phyloP scores from a whole-genome alignment of 2,329 filamentous ascomycete species.

The Leptographium radiaticola region DNA sequence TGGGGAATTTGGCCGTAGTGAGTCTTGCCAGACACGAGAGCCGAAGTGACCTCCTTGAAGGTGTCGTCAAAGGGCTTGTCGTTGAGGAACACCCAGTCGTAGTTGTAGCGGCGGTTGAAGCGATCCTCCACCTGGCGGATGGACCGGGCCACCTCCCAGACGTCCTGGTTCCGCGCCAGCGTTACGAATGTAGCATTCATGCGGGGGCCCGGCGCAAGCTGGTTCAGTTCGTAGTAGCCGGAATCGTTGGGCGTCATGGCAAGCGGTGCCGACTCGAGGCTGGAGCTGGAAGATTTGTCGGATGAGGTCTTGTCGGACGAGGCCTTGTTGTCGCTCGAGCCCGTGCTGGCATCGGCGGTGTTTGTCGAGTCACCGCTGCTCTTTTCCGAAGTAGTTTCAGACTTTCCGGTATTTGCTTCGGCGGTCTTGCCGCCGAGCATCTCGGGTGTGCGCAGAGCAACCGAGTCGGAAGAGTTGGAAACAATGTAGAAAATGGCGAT shows the following conservation, averaged over 20 bases:
- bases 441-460: constrained; percentile 16
- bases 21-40: constrained; percentile 84
- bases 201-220: constrained; percentile 51
- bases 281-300: constrained; percentile 7
- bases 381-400: background rate
- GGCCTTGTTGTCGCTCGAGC: background rate
- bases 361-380: background rate
- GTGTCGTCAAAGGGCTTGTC: constrained; percentile 85
- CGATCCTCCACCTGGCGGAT: constrained; percentile 96
- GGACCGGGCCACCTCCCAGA: constrained; percentile 94
- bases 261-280: constrained; percentile 29
- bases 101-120: constrained; percentile 93
- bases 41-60: constrained; percentile 84
- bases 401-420: background rate
- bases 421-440: constrained; percentile 8
- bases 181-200: constrained; percentile 98
- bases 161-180: constrained; percentile 78
- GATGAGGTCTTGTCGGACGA: background rate
- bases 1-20: constrained; percentile 79
- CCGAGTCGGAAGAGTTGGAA: constrained; percentile 41
- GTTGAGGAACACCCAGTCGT: constrained; percentile 99
- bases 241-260: constrained; percentile 37
- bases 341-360: background rate
- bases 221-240: constrained; percentile 37
- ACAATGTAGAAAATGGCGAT: constrained; percentile 73